A percentile compares a stretch with the other conserved stretches of the same genome.
phyloP scores from a whole-genome alignment of 164 flowering plant species.

The Vitis rupestris region DNA sequence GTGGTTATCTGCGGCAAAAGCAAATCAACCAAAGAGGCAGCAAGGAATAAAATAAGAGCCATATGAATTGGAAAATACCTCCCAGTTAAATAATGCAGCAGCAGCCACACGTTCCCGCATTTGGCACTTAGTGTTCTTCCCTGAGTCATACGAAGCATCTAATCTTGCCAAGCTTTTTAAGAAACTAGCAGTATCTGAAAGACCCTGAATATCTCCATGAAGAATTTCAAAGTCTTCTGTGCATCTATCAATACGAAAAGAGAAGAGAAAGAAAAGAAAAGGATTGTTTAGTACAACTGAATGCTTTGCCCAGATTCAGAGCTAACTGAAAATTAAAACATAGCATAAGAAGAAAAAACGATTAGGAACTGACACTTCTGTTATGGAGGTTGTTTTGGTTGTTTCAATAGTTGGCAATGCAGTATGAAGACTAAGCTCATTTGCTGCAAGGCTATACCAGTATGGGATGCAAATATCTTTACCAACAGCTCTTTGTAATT shows the following conservation, averaged over 20 bases:
- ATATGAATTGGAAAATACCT: conserved; percentile 44
- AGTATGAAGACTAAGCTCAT: conserved; percentile 63
- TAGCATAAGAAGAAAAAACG: not conserved
- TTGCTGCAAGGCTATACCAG: conserved; percentile 89
- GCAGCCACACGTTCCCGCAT: conserved; percentile 83
- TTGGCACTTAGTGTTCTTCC: conserved; percentile 50
- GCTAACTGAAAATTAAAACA: too few relatives aligned
- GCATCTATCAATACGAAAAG: conserved; percentile 27
- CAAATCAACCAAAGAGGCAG: too few relatives aligned
- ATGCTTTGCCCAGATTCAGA: not conserved
- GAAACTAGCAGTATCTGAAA: conserved; percentile 81
- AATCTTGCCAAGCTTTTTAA: conserved; percentile 70
- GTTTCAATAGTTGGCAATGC: conserved; percentile 43
- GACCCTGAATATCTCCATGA: conserved; percentile 82
- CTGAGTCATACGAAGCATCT: conserved; percentile 40
- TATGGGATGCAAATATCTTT: conserved; percentile 88
- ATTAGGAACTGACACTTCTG: too few relatives aligned
- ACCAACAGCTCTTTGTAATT: conserved; percentile 86
- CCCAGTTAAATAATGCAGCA: conserved; percentile 88
- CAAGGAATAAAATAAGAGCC: not conserved
- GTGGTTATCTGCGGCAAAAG: too few relatives aligned
- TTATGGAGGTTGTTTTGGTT: too few relatives aligned
- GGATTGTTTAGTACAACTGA: not conserved
- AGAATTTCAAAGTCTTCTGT: conserved; percentile 81
- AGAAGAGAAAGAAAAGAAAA: conserved; percentile 8